Conservation (phyloP, 2,329 filamentous ascomycete species). For the Phialocephala subalpina region DNA sequence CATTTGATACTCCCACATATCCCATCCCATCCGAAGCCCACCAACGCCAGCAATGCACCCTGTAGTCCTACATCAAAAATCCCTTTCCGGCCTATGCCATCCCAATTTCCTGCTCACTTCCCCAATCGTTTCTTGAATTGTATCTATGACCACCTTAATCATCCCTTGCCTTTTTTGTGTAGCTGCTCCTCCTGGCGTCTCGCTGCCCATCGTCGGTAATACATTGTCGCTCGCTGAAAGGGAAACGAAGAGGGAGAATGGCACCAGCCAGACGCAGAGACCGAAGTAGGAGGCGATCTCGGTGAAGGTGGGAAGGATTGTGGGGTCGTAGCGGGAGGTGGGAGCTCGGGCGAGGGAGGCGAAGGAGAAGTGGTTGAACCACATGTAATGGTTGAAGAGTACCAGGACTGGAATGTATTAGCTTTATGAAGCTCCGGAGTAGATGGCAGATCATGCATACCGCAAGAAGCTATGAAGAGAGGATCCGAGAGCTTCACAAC, state of each 20-base stretch:
- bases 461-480: conserved; percentile 83
- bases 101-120: conserved; percentile 40
- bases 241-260: conserved; percentile 94
- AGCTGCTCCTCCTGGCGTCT: conserved; percentile 56
- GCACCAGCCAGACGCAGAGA: conserved; percentile 94
- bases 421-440: conserved; percentile 14
- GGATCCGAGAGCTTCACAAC: conserved; percentile 89
- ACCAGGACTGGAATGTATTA: conserved; percentile 69
- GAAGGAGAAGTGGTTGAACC: conserved; percentile 91
- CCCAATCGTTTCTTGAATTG: conserved; percentile 59
- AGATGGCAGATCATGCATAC: conserved; percentile 55
- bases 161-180: conserved; percentile 66
- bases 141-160: conserved; percentile 71
- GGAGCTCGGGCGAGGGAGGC: conserved; percentile 63
- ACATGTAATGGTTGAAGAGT: conserved; percentile 89
- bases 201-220: conserved; percentile 87
- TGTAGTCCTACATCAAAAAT: conserved; percentile 31
- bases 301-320: conserved; percentile 80
- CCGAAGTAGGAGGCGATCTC: conserved; percentile 97
- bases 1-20: conserved; percentile 14
- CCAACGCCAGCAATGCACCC: conserved; percentile 23
- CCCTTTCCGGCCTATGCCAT: conserved; percentile 42
- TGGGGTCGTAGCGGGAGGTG: conserved; percentile 68
- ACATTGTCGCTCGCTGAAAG: conserved; percentile 95
- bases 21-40: conserved; percentile 5